Evolutionary conservation across 768 basidiomycete genomes (phyloP), one percentile per base, ranked within the genome.

Genomic region (Panus rudis): DNA sequence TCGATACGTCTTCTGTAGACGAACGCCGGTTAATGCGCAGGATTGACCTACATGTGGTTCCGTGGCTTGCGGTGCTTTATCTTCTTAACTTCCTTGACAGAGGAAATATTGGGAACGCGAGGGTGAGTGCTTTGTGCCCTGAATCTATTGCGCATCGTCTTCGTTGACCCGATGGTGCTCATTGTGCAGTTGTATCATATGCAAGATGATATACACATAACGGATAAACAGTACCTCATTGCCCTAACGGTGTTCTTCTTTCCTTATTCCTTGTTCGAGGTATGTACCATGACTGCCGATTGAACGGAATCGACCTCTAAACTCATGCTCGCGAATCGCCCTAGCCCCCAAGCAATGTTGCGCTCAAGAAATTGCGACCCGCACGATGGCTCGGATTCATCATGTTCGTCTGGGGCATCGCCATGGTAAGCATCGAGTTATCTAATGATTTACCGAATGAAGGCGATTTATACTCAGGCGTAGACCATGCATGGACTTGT

Each of bases 181-280:
- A 32, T 26, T 24, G 13, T 17, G 7, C 49, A 83, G 81, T 54
- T 86, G 33, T 84, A 84, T 47, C 59, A 70, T 43, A 63, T 86
- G 46, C 74, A 73, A 49, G 50, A 48, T 13, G 78, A 82, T 52
- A 62, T 84, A 32, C 63, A 75, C 24, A 75, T 84, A 21, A 71
- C 69, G 5, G 76, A 84, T 53, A 72, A 64, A 37, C 81, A 84
- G 53, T 84, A 84, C 56, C 66, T 84, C 23, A 67, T 81, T 41
- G 79, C 80, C 4, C 64, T 84, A 39, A 82, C 81, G 4, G 71
- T 84, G 3, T 88, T 89, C 68, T 89, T 86, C 64, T 80, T 85
- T 44, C 79, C 79, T 7, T 88, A 81, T 56, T 68, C 83, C 19
- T 47, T 80, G 31, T 78, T 86, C 13, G 84, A 85, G 70, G 84